Percentiles rank a stretch among this genome's conserved stretches.
phyloP scores from a whole-genome alignment of 2,329 filamentous ascomycete species.

The Neofusicoccum ribis region DNA sequence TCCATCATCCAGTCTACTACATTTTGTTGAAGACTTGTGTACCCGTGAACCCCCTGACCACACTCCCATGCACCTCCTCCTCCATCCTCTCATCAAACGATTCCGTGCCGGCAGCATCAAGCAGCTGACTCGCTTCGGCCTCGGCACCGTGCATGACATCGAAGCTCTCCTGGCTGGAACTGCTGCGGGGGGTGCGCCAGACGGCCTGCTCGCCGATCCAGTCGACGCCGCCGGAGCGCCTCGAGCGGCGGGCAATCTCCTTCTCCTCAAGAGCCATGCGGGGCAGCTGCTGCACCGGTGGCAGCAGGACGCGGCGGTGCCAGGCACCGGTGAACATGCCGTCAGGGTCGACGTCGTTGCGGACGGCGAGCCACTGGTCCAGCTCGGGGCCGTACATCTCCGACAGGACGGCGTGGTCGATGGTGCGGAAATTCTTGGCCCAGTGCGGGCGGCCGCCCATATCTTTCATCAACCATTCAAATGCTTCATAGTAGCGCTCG shows the following conservation, averaged over 20 bases:
- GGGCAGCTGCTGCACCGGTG: slow-evolving; percentile 30
- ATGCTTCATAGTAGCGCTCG: slow-evolving; percentile 80
- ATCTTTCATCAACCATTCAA: slow-evolving; percentile 88
- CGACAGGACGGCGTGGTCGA: slow-evolving; percentile 61
- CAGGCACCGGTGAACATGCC: slow-evolving; percentile 90
- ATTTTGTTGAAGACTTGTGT: slow-evolving; percentile 14
- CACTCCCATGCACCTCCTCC: slow-evolving; percentile 6
- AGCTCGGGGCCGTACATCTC: slow-evolving; percentile 70
- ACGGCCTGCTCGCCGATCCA: slow-evolving; percentile 41
- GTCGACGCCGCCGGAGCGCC: slow-evolving; percentile 35
- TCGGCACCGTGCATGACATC: slow-evolving; percentile 49
- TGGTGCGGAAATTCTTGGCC: slow-evolving; percentile 82
- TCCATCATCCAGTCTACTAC: background rate
- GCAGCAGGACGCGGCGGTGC: slow-evolving; percentile 70
- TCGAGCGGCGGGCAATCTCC: slow-evolving; percentile 37
- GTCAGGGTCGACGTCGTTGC: slow-evolving; percentile 71
- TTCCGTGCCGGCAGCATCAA: background rate
- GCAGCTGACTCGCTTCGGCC: slow-evolving; percentile 38
- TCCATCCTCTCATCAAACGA: background rate
- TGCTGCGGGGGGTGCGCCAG: slow-evolving; percentile 24
- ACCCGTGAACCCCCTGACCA: background rate
- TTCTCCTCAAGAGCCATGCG: slow-evolving; percentile 44
- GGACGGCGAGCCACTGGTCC: slow-evolving; percentile 65
- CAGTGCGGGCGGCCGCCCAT: slow-evolving; percentile 82
- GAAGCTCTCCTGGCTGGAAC: slow-evolving; percentile 42